Evolutionary conservation across 768 basidiomycete genomes (phyloP), one percentile per base, ranked within the genome.

Genomic region (Phylloporus rhodoxanthus): DNA sequence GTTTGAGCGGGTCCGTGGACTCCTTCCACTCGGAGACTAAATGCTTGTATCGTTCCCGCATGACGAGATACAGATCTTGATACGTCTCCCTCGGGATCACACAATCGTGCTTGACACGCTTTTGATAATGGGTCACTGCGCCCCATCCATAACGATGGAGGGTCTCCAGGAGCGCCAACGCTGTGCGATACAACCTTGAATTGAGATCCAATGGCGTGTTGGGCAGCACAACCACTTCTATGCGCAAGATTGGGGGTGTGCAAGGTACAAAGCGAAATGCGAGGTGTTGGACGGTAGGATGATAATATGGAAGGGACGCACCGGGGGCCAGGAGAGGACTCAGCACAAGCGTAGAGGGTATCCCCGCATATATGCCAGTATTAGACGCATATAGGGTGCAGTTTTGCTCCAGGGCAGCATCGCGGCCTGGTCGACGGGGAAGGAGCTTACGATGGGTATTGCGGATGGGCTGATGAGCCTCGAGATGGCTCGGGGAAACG

Each of bases 141-240:
- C 94, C 93, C 81, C 84, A 89, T n/a, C 87, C 85, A 58, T 95
- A 89, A n/a, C 89, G 80, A 63, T 89, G 85, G 15, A 93, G 62
- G 1, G 87, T 82, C 52, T 92, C 89, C 10, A 96, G 76, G 20
- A 98, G 78, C 0, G 84, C 78, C 19, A 92, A 71, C 29, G 81
- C 83, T 0, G 91, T 96, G 25, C 93, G 80, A 57, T 87, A 88
- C 1, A 95, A 70, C 14, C 94, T 71, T 7, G 82, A 79, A 53
- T 77, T 73, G 0, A 71, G 68, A 56, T 83, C 79, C 0, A 70
- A 71, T 0, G 79, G 71, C 8, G 70, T 67, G 8, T 54, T 56
- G 17, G 78, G 75, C n/a, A 89, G 58, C 11, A 60, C 17, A 50
- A 66, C 54, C 4, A 54, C 62, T 50, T 52, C 40, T 56, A 66